phyloP scores from a whole-genome alignment of 352 stramenopile genomes.

The Phytophthora boehmeriae region DNA sequence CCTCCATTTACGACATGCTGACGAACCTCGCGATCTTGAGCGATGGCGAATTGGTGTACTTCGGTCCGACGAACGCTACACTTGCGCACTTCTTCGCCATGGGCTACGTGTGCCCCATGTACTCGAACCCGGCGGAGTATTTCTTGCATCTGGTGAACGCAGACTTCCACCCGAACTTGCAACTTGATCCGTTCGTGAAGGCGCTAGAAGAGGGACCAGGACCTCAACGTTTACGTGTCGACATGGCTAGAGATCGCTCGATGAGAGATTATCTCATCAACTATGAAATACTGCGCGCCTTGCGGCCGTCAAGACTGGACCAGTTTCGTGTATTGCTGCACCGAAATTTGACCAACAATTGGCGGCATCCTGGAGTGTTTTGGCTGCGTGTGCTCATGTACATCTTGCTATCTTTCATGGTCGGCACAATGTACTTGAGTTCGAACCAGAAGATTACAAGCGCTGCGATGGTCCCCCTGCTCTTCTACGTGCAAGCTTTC shows the following conservation, averaged over 20 bases:
- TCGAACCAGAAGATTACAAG: slow-evolving; percentile 46
- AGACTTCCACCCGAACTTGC: slow-evolving; percentile 47
- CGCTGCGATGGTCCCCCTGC: slow-evolving; percentile 54
- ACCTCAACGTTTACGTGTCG: slow-evolving; percentile 31
- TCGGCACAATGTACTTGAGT: slow-evolving; percentile 75
- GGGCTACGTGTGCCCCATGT: slow-evolving; percentile 62
- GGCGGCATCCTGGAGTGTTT: slow-evolving; percentile 73
- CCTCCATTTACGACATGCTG: slow-evolving; percentile 68
- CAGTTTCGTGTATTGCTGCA: slow-evolving; percentile 65
- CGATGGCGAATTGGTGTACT: slow-evolving; percentile 88
- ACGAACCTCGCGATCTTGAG: slow-evolving; percentile 69
- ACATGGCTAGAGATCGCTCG: slow-evolving; percentile 40
- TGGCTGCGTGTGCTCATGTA: slow-evolving; percentile 85
- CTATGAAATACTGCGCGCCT: slow-evolving; percentile 40
- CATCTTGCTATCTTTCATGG: slow-evolving; percentile 68
- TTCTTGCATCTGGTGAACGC: slow-evolving; percentile 67
- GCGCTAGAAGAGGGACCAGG: slow-evolving; percentile 38
- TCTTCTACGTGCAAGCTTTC: slow-evolving; percentile 92
- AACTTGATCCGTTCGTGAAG: slow-evolving; percentile 38
- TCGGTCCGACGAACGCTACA: slow-evolving; percentile 68
- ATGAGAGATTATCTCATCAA: slow-evolving; percentile 29
- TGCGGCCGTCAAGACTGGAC: slow-evolving; percentile 43
- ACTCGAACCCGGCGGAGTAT: slow-evolving; percentile 74
- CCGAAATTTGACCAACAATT: slow-evolving; percentile 65
- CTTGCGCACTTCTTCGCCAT: slow-evolving; percentile 55